A percentile compares a stretch with the other conserved stretches of the same genome.
Conservation (phyloP, 805 yeast genomes). For the Clavispora santaluciae region DNA sequence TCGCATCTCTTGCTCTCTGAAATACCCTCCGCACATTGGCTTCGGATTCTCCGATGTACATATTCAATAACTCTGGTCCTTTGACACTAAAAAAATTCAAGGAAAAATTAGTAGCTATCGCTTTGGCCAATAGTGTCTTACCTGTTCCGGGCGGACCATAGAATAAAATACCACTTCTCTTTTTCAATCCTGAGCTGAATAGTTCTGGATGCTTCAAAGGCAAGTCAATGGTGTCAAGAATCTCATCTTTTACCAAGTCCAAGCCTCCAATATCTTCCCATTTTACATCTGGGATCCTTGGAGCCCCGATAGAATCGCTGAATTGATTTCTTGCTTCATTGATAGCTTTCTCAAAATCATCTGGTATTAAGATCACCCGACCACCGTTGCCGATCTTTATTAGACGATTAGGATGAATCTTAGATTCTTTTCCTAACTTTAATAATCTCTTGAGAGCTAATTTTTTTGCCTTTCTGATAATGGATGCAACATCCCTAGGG, state of each 20-base stretch:
- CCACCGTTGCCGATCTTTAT: conserved; percentile 54
- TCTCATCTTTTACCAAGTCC: conserved; percentile 84
- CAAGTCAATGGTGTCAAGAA: conserved; percentile 92
- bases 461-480: conserved; percentile 60
- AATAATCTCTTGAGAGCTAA: conserved; percentile 49
- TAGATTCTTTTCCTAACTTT: conserved; percentile 22
- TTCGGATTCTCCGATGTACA: conserved; percentile 98
- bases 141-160: conserved; percentile 99
- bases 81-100: conserved; percentile 93
- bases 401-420: conserved; percentile 21
- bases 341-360: conserved; percentile 66
- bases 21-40: conserved; percentile 94
- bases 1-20: conserved; percentile 92
- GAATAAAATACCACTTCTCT: conserved; percentile 88
- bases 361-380: conserved; percentile 45
- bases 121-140: conserved; percentile 91
- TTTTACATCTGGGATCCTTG: conserved; percentile 86
- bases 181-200: conserved; percentile 83
- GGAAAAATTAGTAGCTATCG: conserved; percentile 93
- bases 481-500: conserved; percentile 73
- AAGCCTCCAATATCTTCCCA: conserved; percentile 99
- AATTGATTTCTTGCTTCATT: conserved; percentile 80
- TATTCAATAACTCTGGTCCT: conserved; percentile 93
- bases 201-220: conserved; percentile 91
- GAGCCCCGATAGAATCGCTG: conserved; percentile 95